These are phyloP conservation scores for Candida parachauliodes DNA, from an alignment of 805 yeast species.

Conservation along the genomic window DNA sequence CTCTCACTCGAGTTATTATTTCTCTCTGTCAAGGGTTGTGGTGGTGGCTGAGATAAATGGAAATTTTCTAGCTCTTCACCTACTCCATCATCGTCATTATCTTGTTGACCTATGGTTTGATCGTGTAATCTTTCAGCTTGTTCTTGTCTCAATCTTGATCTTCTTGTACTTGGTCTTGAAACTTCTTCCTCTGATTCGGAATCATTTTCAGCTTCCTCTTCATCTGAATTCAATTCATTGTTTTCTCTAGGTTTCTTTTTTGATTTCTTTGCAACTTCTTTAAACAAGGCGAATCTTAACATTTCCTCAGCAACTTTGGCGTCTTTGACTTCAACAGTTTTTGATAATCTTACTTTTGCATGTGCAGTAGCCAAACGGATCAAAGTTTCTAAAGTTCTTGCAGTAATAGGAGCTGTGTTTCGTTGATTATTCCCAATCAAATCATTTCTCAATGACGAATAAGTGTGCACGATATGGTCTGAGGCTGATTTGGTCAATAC, in stretches of 20 bases:
- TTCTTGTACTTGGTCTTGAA: slow-evolving; percentile 14
- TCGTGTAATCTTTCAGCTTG: slow-evolving; percentile 8
- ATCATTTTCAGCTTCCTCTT: slow-evolving; percentile 22
- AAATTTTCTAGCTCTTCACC: slow-evolving; percentile 26
- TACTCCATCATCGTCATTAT: slow-evolving; percentile 15
- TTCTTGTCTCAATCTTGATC: slow-evolving; percentile 17
- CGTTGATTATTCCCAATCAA: slow-evolving; percentile 58
- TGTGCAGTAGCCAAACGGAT: slow-evolving; percentile 95
- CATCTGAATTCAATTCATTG: slow-evolving; percentile 27
- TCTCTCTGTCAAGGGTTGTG: slow-evolving; percentile 25
- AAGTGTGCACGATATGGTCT: slow-evolving; percentile 73
- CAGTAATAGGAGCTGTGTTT: slow-evolving; percentile 90
- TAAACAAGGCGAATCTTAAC: slow-evolving; percentile 80
- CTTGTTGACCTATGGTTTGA: slow-evolving; percentile 11
- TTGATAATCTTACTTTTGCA: slow-evolving; percentile 89
- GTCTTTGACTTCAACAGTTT: slow-evolving; percentile 68
- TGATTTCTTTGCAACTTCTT: slow-evolving; percentile 53
- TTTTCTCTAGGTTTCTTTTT: slow-evolving; percentile 27
- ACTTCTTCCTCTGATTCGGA: slow-evolving; percentile 23
- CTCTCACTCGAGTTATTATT: slow-evolving; percentile 15
- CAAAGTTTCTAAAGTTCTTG: slow-evolving; percentile 95
- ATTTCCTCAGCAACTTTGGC: slow-evolving; percentile 83
- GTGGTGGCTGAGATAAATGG: slow-evolving; percentile 20
- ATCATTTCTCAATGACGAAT: slow-evolving; percentile 79
- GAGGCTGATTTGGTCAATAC: slow-evolving; percentile 74